Base-by-base conservation (phyloP, 2,329 filamentous ascomycete species). In the Fusarium keratoplasticum region DNA sequence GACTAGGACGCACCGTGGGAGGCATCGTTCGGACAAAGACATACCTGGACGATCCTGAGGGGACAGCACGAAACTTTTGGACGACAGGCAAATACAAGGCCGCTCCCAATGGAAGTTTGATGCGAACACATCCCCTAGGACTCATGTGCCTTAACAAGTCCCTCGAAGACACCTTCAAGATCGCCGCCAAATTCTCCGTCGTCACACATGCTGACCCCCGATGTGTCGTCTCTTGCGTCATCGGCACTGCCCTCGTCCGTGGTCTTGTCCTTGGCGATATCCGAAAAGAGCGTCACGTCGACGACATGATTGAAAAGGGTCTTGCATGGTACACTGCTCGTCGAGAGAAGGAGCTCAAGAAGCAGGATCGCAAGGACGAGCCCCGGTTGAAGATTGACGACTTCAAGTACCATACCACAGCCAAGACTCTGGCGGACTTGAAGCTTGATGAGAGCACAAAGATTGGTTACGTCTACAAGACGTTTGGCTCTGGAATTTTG, bases 381-480 rank as follows among this genome's bases (percentile, higher is more conserved):
- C 80, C 80, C 3, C 70, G 70, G 2, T 76, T 88, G 18, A 83
- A 87, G 20, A 27, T 81, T 7, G 76, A 78, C 0, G 87, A 88
- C 70, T 83, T 87, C 52, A 76, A 78, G 31, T 78, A 73, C n/a
- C 82, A 88, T 71, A 79, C 82, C 7, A 81, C 81, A 14, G 83
- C 82, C 4, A 70, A 80, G 35, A 76, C 73, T 0, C 77, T 88
- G 1, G 78, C 80, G 1, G 83, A 83, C 4, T 78, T 88, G 42
- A 75, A 84, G 55, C 78, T 89, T 20, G 87, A 89, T 67, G 84
- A 86, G 20, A 70, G 73, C 7, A 74, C 76, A 29, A 83, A 84
- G 74, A 88, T 89, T 54, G 87, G 88, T 5, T 89, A 89, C 67
- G 87, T 88, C 29, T 89, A 88, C 77, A 89, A 89, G 78, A 84